Conservation (phyloP, 2,329 filamentous ascomycete genomes). For the Kalmusia sp. region DNA sequence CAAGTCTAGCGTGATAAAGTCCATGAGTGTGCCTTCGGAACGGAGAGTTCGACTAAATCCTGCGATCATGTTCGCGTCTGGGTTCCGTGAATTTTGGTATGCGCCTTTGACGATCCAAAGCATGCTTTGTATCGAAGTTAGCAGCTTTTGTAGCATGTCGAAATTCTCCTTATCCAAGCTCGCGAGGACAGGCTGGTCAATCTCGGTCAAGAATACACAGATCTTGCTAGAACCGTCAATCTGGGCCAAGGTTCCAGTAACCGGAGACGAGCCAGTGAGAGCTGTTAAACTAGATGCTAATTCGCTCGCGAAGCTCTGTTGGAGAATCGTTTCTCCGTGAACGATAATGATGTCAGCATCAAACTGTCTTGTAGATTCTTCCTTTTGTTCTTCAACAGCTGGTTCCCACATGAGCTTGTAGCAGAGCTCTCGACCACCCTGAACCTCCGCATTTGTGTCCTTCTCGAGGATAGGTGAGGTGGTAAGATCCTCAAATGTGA, state of each 20-base stretch:
- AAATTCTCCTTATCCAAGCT: slow-evolving; percentile 12
- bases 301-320: background rate
- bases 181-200: slow-evolving; percentile 14
- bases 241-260: background rate
- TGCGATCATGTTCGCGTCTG: slow-evolving; percentile 18
- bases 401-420: slow-evolving; percentile 38
- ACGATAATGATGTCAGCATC: slow-evolving; percentile 4
- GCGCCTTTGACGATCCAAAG: slow-evolving; percentile 20
- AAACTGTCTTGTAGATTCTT: background rate
- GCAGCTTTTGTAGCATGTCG: slow-evolving; percentile 13
- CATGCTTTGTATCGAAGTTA: slow-evolving; percentile 13
- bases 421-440: slow-evolving; percentile 29
- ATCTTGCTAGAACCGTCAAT: slow-evolving; percentile 15
- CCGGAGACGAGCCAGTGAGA: background rate
- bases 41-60: slow-evolving; percentile 21
- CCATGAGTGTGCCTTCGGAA: slow-evolving; percentile 21
- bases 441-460: slow-evolving; percentile 8
- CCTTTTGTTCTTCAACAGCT: slow-evolving; percentile 3
- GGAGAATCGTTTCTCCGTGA: background rate
- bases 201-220: slow-evolving; percentile 18
- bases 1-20: slow-evolving; percentile 22
- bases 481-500: slow-evolving; percentile 28
- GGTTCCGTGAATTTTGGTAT: slow-evolving; percentile 14
- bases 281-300: background rate
- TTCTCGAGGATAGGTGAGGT: slow-evolving; percentile 30